phyloP scores from a whole-genome alignment of 2,329 filamentous ascomycete species.

The Pseudogymnoascus sp. region DNA sequence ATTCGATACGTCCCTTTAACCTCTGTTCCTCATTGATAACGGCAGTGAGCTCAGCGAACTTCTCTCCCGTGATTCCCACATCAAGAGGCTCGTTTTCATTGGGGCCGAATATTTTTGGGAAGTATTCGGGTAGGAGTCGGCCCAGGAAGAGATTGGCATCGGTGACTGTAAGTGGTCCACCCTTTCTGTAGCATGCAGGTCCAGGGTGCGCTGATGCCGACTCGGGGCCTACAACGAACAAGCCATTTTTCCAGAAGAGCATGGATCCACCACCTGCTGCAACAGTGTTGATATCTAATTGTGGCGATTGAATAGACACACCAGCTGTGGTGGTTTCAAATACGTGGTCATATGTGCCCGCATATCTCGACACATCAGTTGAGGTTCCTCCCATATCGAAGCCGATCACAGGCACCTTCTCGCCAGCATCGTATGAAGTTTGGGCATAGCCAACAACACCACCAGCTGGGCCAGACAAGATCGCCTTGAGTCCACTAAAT shows the following conservation, averaged over 20 bases:
- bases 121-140: slow-evolving; percentile 75
- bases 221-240: slow-evolving; percentile 64
- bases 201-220: slow-evolving; percentile 68
- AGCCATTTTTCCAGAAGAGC: slow-evolving; percentile 59
- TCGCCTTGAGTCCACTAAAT: slow-evolving; percentile 55
- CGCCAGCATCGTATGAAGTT: slow-evolving; percentile 56
- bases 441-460: slow-evolving; percentile 59
- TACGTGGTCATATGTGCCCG: slow-evolving; percentile 58
- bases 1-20: slow-evolving; percentile 43
- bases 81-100: slow-evolving; percentile 77
- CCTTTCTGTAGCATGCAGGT: slow-evolving; percentile 83
- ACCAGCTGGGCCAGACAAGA: slow-evolving; percentile 58
- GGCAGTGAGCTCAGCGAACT: slow-evolving; percentile 66
- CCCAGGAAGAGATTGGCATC: slow-evolving; percentile 85
- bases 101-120: slow-evolving; percentile 87
- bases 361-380: slow-evolving; percentile 60
- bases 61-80: slow-evolving; percentile 59
- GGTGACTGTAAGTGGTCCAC: slow-evolving; percentile 79
- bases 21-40: slow-evolving; percentile 65
- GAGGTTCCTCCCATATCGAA: slow-evolving; percentile 64
- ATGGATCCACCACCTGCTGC: slow-evolving; percentile 37
- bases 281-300: slow-evolving; percentile 69
- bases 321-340: slow-evolving; percentile 74
- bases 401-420: slow-evolving; percentile 58
- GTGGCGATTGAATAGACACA: slow-evolving; percentile 68